Percentiles rank a stretch among this genome's conserved stretches.
These are phyloP conservation scores for Trametes cingulata DNA, from an alignment of 768 basidiomycete species.

Conservation along the genomic window DNA sequence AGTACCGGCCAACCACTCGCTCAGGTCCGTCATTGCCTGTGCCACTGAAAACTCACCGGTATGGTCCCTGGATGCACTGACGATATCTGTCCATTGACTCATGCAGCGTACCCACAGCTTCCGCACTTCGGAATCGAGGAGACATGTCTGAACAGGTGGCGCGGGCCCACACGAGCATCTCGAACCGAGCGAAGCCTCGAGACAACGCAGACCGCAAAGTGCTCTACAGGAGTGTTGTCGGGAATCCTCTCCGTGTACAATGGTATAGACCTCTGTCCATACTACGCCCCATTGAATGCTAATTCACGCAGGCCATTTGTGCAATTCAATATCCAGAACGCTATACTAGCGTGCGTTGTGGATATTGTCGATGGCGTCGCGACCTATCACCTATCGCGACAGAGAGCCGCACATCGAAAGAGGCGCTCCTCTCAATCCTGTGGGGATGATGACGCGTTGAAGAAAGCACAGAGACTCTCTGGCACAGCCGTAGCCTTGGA, in stretches of 20 bases:
- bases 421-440: slow-evolving; percentile 36
- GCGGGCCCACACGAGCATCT: slow-evolving; percentile 54
- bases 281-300: background rate
- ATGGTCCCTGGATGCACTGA: background rate
- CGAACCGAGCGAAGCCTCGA: slow-evolving; percentile 62
- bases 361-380: slow-evolving; percentile 52
- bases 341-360: slow-evolving; percentile 51
- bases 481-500: too few species aligned
- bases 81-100: background rate
- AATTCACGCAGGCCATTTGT: slow-evolving; percentile 37
- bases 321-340: slow-evolving; percentile 62
- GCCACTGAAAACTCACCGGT: background rate
- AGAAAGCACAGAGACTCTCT: background rate
- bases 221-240: slow-evolving; percentile 69
- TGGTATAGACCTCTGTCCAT: slow-evolving; percentile 51
- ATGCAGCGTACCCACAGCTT: background rate
- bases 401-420: slow-evolving; percentile 37
- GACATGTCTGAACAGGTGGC: slow-evolving; percentile 53
- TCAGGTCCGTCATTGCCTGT: background rate
- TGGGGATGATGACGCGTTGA: background rate
- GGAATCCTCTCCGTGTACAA: slow-evolving; percentile 67
- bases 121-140: background rate
- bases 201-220: slow-evolving; percentile 52
- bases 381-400: slow-evolving; percentile 40
- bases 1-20: too few species aligned